A percentile compares a stretch with the other conserved stretches of the same genome.
Conservation (phyloP, 2,329 filamentous ascomycete genomes). For the Fusarium napiforme region DNA sequence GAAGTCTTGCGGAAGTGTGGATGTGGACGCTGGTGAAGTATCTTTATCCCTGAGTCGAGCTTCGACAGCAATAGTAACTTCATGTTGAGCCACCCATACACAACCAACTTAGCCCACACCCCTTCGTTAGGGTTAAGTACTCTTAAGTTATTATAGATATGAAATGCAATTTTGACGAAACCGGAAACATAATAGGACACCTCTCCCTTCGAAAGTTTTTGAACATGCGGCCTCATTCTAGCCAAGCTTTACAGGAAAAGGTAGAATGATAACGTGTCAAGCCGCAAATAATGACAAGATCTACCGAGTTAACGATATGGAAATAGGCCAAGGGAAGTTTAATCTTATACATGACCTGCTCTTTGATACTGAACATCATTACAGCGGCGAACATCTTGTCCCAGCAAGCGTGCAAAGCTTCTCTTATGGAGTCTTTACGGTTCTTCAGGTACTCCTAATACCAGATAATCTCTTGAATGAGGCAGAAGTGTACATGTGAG, state of each 20-base stretch:
- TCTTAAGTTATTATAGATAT: not conserved
- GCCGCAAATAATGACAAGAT: not conserved
- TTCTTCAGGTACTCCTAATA: no score
- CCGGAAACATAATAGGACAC: not conserved
- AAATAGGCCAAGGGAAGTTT: accelerated
- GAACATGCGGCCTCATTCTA: not conserved
- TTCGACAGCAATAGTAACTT: not conserved
- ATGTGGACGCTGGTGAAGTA: not conserved
- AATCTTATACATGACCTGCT: not conserved
- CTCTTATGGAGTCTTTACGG: no score
- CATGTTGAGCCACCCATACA: not conserved
- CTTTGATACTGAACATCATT: not conserved
- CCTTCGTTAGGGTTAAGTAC: accelerated
- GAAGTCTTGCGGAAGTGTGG: not conserved
- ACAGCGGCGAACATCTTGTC: not conserved
- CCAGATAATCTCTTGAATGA: no score
- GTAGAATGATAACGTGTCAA: not conserved
- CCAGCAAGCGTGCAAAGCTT: not conserved
- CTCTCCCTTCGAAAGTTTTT: not conserved
- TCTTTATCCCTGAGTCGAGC: not conserved
- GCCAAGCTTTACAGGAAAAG: not conserved
- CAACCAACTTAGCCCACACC: not conserved
- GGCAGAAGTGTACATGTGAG: not conserved
- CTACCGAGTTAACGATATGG: no score
- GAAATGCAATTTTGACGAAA: not conserved